Base-by-base conservation (phyloP, 2,329 filamentous ascomycete species). In the Dactylellina drechsleri region DNA sequence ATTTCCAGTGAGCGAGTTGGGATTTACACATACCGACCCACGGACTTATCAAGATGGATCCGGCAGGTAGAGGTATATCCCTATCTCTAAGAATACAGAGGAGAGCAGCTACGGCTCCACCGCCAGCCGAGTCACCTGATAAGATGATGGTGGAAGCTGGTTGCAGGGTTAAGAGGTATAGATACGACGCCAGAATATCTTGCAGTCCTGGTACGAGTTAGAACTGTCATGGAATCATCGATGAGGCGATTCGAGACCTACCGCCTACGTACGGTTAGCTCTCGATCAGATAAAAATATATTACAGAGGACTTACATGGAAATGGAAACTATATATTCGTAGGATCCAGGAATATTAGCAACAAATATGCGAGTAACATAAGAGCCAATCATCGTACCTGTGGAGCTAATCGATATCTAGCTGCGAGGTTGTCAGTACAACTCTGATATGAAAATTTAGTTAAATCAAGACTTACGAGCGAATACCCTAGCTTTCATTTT, bases 71-170 rank as follows among this genome's bases (percentile, higher is more conserved):
- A 4, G 94, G 91, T 13, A 97, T 84, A 0, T 89, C 90, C 80
- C 91, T 90, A 80, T 98, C 93, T 76, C 95, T 89, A 76, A 98
- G 82, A 1, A 89, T 87, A 31, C 96, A 90, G 65, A 99, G 83
- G 82, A 97, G 85, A 20, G 87, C 91, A 77, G 97, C 78, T 0
- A 93, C 87, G 92, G 98, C 95, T 8, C 94, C 95, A 41, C 90
- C 95, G 23, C 95, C 95, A 0, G 95, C 95, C 8, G 94, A 97
- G 80, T 99, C 95, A 20, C 95, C 95, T 0, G 92, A 93, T 28
- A 98, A 82, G 16, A 98, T 85, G 52, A 99, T 95, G 7, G 92
- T 93, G 20, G 86, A 89, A 0, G 94, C 89, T 58, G 92, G 88
- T 78, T 96, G 90, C 1, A 88, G 83, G 2, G 88, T 88, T 54